A percentile compares a stretch with the other conserved stretches of the same genome.
These are phyloP conservation scores for Blastobotrys apis DNA, from an alignment of 1,139 yeast species.

Conservation along the genomic window DNA sequence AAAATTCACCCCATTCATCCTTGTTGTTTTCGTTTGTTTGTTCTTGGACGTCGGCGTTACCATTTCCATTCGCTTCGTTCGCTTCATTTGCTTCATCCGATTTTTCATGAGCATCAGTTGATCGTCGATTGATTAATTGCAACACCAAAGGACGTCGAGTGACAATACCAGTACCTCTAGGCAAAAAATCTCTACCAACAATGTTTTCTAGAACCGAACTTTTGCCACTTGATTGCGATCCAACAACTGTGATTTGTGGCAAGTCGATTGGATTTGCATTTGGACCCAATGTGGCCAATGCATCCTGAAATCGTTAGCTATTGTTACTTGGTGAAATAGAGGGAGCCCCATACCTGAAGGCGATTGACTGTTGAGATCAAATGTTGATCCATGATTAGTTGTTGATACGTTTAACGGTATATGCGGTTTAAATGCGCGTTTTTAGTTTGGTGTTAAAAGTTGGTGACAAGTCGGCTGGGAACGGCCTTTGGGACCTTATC, in stretches of 20 bases:
- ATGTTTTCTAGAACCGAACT: conserved; percentile 90
- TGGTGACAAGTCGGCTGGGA: too few relatives aligned
- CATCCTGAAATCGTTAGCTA: conserved; percentile 70
- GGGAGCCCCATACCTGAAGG: conserved; percentile 40
- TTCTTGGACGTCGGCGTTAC: conserved; percentile 16
- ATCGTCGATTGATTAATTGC: conserved; percentile 70
- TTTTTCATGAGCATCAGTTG: conserved; percentile 18
- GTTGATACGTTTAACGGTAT: too few relatives aligned
- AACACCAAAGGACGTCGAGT: conserved; percentile 88
- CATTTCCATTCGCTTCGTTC: neutral
- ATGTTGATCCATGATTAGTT: conserved; percentile 22
- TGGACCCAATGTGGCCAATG: conserved; percentile 86
- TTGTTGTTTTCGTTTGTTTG: conserved; percentile 59
- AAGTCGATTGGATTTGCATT: conserved; percentile 52
- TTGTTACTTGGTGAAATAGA: too few relatives aligned
- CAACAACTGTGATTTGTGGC: conserved; percentile 95
- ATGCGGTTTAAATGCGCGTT: too few relatives aligned
- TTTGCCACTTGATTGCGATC: conserved; percentile 93
- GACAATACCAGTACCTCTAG: conserved; percentile 94
- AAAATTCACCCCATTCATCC: conserved; percentile 98
- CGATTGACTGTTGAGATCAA: conserved; percentile 70
- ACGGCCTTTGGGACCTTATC: too few relatives aligned
- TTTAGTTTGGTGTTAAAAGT: too few relatives aligned
- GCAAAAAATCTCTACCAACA: conserved; percentile 91
- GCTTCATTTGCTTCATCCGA: conserved; percentile 2